Conservation (phyloP, 345 rosid species). For the Pseudoturritis turrita region DNA sequence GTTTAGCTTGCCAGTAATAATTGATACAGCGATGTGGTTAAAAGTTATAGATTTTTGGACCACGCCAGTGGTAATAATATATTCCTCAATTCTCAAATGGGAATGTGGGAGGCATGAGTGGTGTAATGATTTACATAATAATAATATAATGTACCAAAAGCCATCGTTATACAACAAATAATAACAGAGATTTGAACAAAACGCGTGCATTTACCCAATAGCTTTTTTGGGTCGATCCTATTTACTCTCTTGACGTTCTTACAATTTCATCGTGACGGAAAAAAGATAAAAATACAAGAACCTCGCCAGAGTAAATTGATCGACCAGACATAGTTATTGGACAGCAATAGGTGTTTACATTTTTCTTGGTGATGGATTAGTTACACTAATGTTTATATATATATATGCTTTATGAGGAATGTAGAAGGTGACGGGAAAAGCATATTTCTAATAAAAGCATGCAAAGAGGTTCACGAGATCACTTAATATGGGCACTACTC, state of each 20-base stretch:
- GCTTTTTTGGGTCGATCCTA: background rate
- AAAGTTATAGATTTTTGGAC: slow-evolving; percentile 27
- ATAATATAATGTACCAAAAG: slow-evolving; percentile 14
- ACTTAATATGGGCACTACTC: slow-evolving; percentile 28
- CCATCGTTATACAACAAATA: background rate
- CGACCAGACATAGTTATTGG: background rate
- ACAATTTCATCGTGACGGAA: too few relatives aligned
- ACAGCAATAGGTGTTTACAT: background rate
- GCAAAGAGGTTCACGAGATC: slow-evolving; percentile 37
- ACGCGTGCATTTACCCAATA: background rate
- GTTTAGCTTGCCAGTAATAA: slow-evolving; percentile 29
- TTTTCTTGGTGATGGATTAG: background rate
- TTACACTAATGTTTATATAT: background rate
- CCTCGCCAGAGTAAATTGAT: slow-evolving; percentile 2
- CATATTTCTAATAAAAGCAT: slow-evolving; percentile 36
- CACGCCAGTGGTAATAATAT: slow-evolving; percentile 27
- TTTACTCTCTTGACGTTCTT: background rate
- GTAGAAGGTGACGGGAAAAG: slow-evolving; percentile 34
- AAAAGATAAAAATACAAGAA: background rate
- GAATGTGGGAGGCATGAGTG: slow-evolving; percentile 36
- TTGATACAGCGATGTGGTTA: slow-evolving; percentile 19
- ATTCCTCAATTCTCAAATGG: slow-evolving; percentile 7
- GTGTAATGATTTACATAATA: slow-evolving; percentile 29
- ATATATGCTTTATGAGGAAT: slow-evolving; percentile 8
- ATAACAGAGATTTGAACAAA: background rate